A percentile compares a stretch with the other conserved stretches of the same genome.
Evolutionary conservation across 805 yeast species (phyloP).

Genomic region (Suhomyces prunicola): DNA sequence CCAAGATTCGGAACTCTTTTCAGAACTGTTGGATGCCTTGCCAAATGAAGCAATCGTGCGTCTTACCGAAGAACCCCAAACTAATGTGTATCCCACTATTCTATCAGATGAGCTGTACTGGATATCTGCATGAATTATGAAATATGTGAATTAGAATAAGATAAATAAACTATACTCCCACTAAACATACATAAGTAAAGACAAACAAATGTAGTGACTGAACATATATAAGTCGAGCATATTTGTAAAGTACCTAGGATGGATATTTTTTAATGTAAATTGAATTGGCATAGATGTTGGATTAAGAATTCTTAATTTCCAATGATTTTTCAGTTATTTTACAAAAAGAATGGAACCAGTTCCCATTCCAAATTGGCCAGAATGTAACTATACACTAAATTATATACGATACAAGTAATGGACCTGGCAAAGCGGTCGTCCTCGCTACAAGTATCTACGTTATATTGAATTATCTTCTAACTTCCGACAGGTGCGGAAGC

Average conservation of each 20-base stretch:
- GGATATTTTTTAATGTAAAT: too few relatives aligned
- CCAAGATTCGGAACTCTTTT: conserved; percentile 13
- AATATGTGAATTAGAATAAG: not conserved
- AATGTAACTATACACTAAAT: too few relatives aligned
- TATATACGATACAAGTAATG: too few relatives aligned
- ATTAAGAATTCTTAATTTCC: too few relatives aligned
- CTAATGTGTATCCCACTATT: conserved; percentile 5
- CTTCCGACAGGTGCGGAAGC: too few relatives aligned
- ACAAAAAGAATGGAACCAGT: not conserved
- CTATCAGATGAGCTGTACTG: conserved; percentile 18
- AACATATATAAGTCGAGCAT: too few relatives aligned
- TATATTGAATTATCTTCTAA: too few relatives aligned
- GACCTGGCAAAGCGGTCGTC: too few relatives aligned
- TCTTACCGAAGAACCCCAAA: not conserved
- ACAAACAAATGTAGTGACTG: not conserved
- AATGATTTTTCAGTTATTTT: not conserved
- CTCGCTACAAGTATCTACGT: too few relatives aligned
- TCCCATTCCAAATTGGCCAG: too few relatives aligned
- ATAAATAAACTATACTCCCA: too few relatives aligned
- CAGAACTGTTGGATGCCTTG: conserved; percentile 15
- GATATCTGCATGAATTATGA: conserved; percentile 27
- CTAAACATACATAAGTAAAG: not conserved
- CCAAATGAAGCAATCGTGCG: conserved; percentile 19
- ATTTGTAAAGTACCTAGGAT: too few relatives aligned
- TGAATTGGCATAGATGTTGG: not conserved